Evolutionary conservation across 805 yeast genomes (phyloP).

Genomic region (Metschnikowia colocasiae): DNA sequence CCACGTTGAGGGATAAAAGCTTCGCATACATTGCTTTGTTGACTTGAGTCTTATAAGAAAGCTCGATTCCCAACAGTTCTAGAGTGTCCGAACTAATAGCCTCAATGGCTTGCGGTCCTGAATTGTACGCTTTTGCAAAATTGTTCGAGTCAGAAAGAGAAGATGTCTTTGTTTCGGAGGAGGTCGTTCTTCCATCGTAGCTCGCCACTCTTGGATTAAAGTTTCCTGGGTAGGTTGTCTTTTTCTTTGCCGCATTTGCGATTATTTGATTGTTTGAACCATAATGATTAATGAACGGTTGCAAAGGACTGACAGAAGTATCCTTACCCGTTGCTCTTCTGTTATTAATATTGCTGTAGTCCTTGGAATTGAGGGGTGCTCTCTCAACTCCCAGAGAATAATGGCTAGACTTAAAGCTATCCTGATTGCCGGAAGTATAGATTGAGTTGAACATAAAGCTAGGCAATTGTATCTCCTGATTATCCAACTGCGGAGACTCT

Average conservation of each 20-base stretch:
- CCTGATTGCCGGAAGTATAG: conserved; percentile 5
- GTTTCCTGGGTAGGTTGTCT: conserved; percentile 20
- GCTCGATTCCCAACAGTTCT: conserved; percentile 45
- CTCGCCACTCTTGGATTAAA: conserved; percentile 21
- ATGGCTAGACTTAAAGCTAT: not conserved
- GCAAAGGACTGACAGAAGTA: conserved; percentile 5
- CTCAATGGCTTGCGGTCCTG: not conserved
- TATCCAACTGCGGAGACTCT: conserved; percentile 10
- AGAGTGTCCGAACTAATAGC: conserved; percentile 7
- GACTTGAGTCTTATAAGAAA: conserved; percentile 52
- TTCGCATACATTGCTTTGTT: conserved; percentile 35
- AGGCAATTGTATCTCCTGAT: conserved; percentile 18
- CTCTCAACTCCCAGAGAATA: not conserved
- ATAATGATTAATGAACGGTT: conserved; percentile 5
- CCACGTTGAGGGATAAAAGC: conserved; percentile 18
- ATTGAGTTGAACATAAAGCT: conserved; percentile 16
- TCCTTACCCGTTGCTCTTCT: conserved; percentile 9
- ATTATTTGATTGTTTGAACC: conserved; percentile 7
- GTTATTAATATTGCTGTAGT: conserved; percentile 9
- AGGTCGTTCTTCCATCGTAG: conserved; percentile 10
- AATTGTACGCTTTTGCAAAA: not conserved
- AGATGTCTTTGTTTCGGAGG: conserved; percentile 12
- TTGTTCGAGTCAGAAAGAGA: conserved; percentile 4
- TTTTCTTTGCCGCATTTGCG: conserved; percentile 7
- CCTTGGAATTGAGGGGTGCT: conserved; percentile 8